Evolutionary conservation across 345 rosid species (phyloP).

Genomic region (Linum usitatissimum): DNA sequence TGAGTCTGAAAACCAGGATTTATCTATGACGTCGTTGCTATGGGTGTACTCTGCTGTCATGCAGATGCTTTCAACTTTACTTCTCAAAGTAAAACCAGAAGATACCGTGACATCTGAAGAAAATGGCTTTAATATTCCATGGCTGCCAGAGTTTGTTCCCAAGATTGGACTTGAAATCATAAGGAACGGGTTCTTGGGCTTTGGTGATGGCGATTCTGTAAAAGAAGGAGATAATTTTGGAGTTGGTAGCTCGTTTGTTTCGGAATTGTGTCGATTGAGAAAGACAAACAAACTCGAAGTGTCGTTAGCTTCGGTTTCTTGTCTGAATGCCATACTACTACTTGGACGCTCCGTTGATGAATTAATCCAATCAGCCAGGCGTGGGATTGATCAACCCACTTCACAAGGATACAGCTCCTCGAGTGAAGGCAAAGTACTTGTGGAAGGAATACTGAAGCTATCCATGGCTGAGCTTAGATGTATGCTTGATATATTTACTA

Average conservation of each 20-base stretch:
- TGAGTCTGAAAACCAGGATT: slow-evolving; percentile 19
- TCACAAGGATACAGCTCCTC: slow-evolving; percentile 28
- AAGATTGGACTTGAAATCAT: slow-evolving; percentile 70
- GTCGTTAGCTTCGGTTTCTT: slow-evolving; percentile 60
- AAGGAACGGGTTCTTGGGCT: slow-evolving; percentile 45
- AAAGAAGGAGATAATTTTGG: slow-evolving; percentile 23
- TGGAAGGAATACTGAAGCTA: slow-evolving; percentile 43
- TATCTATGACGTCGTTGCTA: slow-evolving; percentile 35
- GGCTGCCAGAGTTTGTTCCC: slow-evolving; percentile 85
- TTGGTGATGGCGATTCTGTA: slow-evolving; percentile 16
- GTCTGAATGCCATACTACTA: slow-evolving; percentile 51
- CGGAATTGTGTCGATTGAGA: slow-evolving; percentile 46
- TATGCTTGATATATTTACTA: slow-evolving; percentile 33
- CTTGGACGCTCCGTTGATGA: slow-evolving; percentile 36
- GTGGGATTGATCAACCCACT: slow-evolving; percentile 16
- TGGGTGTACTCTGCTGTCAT: slow-evolving; percentile 62
- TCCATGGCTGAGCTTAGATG: slow-evolving; percentile 42
- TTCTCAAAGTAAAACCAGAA: slow-evolving; percentile 47
- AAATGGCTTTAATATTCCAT: slow-evolving; percentile 33
- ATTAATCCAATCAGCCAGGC: slow-evolving; percentile 52
- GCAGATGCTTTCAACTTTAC: slow-evolving; percentile 56
- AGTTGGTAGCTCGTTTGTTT: slow-evolving; percentile 35
- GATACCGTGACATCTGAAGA: slow-evolving; percentile 16
- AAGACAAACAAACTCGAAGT: slow-evolving; percentile 24
- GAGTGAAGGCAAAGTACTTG: slow-evolving; percentile 49